Base-by-base conservation (phyloP, 139 green algal species). In the Picochlorum sp. region DNA sequence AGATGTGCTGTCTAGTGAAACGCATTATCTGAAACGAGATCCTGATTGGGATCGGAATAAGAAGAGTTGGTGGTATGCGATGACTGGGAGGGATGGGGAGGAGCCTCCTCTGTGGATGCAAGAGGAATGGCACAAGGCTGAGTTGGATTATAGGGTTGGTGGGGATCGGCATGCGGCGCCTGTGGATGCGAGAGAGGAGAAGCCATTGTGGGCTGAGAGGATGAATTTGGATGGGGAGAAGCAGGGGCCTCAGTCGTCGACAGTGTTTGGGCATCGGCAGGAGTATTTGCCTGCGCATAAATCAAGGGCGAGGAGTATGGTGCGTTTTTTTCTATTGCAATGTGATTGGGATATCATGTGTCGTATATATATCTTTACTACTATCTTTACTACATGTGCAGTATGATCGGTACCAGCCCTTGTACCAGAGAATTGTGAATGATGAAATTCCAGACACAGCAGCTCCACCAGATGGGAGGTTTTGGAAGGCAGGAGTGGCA, bases 341-440 rank as follows among this genome's bases (percentile, higher is more conserved):
- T 51, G 3, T 15, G 45, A 50, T 50, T 24, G 23, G 14, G 10
- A 34, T 56, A 3, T 3, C 44, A 34, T 23, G 21, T 23, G 21
- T 56, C 8, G 3, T 45, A 15, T 3, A 15, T 4, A 23, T 46
- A 56, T 20, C 20, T 3, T 44, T 14, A 13, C 24, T 15, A 8
- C 9, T 23, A n/a, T 68, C 2, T n/a, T n/a, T n/a, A n/a, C n/a
- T 58, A 21, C 1, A 4, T 24, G 16, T 50, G 47, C 47, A 54
- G 47, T 73, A 74, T 61, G 72, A 73, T 56, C 66, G 72, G 28
- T 78, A 74, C 61, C 72, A 78, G 44, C 65, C 66, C 16, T 24
- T 18, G n/a, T 78, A 51, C 23, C 24, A 71, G 26, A 54, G 72
- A 21, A 24, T 78, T 14, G 6, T 71, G 4, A 73, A 73, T n/a